Percentiles rank a stretch among this genome's conserved stretches.
These are phyloP conservation scores for Hansfordia pulvinata DNA, from an alignment of 2,329 filamentous ascomycete genomes.

Conservation along the genomic window DNA sequence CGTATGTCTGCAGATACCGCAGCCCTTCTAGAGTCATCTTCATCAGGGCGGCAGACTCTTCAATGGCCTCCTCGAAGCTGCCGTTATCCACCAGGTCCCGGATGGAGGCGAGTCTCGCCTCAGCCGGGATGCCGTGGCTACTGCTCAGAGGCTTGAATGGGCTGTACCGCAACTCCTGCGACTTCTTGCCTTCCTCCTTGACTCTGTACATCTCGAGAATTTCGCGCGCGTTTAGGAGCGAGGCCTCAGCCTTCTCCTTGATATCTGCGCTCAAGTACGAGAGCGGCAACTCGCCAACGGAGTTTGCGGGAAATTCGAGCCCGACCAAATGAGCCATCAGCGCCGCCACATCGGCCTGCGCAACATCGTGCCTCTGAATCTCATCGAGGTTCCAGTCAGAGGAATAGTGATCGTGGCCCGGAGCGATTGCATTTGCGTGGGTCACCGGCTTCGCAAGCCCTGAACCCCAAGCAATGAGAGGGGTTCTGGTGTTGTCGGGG, in stretches of 20 bases:
- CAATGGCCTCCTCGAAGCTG: slow-evolving; percentile 64
- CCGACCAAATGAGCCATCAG: slow-evolving; percentile 90
- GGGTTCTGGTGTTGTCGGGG: slow-evolving; percentile 91
- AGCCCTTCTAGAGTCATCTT: slow-evolving; percentile 67
- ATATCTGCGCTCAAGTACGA: slow-evolving; percentile 62
- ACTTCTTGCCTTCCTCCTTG: slow-evolving; percentile 76
- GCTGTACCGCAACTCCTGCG: slow-evolving; percentile 61
- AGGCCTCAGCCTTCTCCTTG: slow-evolving; percentile 69
- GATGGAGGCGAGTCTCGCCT: slow-evolving; percentile 56
- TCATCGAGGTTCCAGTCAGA: slow-evolving; percentile 75
- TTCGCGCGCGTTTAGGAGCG: slow-evolving; percentile 69
- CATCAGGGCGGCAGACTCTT: slow-evolving; percentile 64
- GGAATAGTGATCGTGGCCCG: slow-evolving; percentile 86
- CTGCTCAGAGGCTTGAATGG: slow-evolving; percentile 61
- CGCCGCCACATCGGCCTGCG: slow-evolving; percentile 85
- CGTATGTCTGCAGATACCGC: slow-evolving; percentile 92
- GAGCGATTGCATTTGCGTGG: slow-evolving; percentile 39
- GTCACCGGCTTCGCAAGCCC: slow-evolving; percentile 67
- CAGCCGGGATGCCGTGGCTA: slow-evolving; percentile 42
- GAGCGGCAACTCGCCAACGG: slow-evolving; percentile 82
- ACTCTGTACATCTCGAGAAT: slow-evolving; percentile 94
- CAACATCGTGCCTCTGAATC: slow-evolving; percentile 77
- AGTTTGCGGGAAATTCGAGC: slow-evolving; percentile 86
- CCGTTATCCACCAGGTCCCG: slow-evolving; percentile 50
- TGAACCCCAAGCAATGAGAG: slow-evolving; percentile 85